Evolutionary conservation across 352 stramenopile genomes (phyloP).

Genomic region (Vaucheria bursata): DNA sequence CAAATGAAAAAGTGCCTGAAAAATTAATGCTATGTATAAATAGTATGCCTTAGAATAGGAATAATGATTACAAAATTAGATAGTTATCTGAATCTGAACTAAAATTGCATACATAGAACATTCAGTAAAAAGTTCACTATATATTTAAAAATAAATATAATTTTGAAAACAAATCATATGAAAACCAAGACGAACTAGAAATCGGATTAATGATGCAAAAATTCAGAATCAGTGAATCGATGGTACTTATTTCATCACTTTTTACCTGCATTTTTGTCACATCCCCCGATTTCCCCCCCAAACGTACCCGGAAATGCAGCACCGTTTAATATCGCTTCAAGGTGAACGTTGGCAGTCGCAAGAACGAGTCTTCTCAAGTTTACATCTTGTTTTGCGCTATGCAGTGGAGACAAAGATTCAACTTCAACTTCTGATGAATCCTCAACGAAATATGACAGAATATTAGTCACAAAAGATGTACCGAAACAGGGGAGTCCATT

Average conservation of each 20-base stretch:
- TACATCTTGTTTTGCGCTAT: conserved; percentile 16
- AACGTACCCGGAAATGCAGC: conserved; percentile 10
- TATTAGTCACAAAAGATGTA: conserved; percentile 21
- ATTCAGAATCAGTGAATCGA: conserved; percentile 3
- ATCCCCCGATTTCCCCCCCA: conserved; percentile 12
- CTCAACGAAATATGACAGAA: conserved; percentile 25
- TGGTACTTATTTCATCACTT: conserved; percentile 19
- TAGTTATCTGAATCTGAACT: too few species aligned
- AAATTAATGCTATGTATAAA: too few species aligned
- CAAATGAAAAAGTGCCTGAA: too few species aligned
- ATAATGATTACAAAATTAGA: too few species aligned
- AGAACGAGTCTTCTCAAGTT: conserved; percentile 22
- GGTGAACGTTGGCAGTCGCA: conserved; percentile 26
- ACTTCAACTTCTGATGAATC: conserved; percentile 10
- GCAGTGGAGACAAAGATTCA: conserved; percentile 5
- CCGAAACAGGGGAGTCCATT: conserved; percentile 31
- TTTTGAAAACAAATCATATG: too few species aligned
- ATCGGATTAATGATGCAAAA: background rate
- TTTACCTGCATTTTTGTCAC: conserved; percentile 10
- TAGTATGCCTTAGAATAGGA: too few species aligned
- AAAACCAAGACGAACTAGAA: background rate
- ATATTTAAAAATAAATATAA: too few species aligned
- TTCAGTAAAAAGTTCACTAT: too few species aligned
- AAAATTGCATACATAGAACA: too few species aligned
- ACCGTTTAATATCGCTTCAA: conserved; percentile 6